Evolutionary conservation across 2,329 filamentous ascomycete genomes (phyloP), one percentile per base, ranked within the genome.

Genomic region (Ascochyta rabiei): DNA sequence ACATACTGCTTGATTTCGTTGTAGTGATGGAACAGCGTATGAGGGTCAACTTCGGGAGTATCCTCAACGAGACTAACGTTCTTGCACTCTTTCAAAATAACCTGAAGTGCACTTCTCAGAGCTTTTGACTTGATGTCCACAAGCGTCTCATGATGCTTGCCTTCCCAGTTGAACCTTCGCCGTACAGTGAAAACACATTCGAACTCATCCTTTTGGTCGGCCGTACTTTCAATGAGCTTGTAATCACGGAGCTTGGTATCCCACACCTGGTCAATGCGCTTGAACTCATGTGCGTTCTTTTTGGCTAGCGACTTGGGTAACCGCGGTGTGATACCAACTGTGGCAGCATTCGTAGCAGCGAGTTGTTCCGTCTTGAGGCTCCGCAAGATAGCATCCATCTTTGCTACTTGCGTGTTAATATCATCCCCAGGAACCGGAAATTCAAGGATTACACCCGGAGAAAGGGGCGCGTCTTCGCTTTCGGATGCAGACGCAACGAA

Each of bases 61-160:
- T 95, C 90, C 55, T 93, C 89, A 4, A 93, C 90, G 40, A 96
- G 76, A 61, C 87, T 93, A 37, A 96, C 82, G 15, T 89, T 87
- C 69, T 91, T 91, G 67, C 91, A 86, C 18, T 86, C 87, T 38
- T 89, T 89, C 81, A 93, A 87, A 10, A 93, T 82, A 37, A 87
- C 85, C 44, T 83, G 81, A 0, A 93, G 80, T 19, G 85, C 86
- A 58, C 91, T 86, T 7, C 88, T 87, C 3, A 96, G 80, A 15
- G 86, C 77, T 63, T 91, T 91, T 70, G 90, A 95, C 77, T 93
- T 95, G 74, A 96, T 89, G 62, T 96, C 91, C 43, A 96, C 86
- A 13, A 87, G 77, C 0, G 91, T 87, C 43, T 92, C 68, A 72
- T 85, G 81, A 66, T 90, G 93, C 66, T 91, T 91, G 59, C 91